Conservation (phyloP, 2,329 filamentous ascomycete genomes). For the Fusarium temperatum region DNA sequence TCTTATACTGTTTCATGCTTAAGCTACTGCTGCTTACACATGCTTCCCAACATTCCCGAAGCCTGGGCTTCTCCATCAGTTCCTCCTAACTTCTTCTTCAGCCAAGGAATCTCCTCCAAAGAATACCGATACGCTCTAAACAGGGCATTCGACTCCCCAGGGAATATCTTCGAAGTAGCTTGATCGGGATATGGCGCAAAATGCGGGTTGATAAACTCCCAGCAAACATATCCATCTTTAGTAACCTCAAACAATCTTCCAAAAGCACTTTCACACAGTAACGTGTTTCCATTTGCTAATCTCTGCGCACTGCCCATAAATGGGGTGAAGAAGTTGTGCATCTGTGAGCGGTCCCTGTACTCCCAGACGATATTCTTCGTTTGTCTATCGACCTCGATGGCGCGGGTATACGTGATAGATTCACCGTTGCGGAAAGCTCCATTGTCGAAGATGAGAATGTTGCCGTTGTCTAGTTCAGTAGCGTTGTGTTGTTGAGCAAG, state of each 20-base stretch:
- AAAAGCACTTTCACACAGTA: slow-evolving; percentile 43
- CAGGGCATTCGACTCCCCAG: slow-evolving; percentile 43
- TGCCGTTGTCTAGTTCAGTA: slow-evolving; percentile 43
- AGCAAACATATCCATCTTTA: slow-evolving; percentile 39
- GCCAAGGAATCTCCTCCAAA: slow-evolving; percentile 42
- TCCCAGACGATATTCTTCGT: slow-evolving; percentile 43
- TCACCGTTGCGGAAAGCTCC: slow-evolving; percentile 43
- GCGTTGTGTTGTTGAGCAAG: slow-evolving; percentile 46
- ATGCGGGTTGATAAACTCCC: slow-evolving; percentile 44
- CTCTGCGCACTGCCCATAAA: slow-evolving; percentile 46
- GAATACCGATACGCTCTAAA: slow-evolving; percentile 43
- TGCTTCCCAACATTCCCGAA: neutral
- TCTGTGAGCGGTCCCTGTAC: slow-evolving; percentile 43
- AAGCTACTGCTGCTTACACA: neutral
- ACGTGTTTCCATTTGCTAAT: slow-evolving; percentile 41
- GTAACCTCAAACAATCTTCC: slow-evolving; percentile 44
- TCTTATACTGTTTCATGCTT: neutral
- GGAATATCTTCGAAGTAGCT: slow-evolving; percentile 39
- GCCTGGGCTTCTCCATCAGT: neutral
- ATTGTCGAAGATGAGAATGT: slow-evolving; percentile 46
- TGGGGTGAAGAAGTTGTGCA: slow-evolving; percentile 44
- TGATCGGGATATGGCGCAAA: slow-evolving; percentile 41
- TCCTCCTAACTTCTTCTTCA: slow-evolving; percentile 9
- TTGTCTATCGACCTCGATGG: slow-evolving; percentile 38
- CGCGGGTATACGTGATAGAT: slow-evolving; percentile 43